Evolutionary conservation across 176 grass and related monocot species (phyloP), one percentile per base, ranked within the genome.

Genomic region (Tillandsia fasciculata): DNA sequence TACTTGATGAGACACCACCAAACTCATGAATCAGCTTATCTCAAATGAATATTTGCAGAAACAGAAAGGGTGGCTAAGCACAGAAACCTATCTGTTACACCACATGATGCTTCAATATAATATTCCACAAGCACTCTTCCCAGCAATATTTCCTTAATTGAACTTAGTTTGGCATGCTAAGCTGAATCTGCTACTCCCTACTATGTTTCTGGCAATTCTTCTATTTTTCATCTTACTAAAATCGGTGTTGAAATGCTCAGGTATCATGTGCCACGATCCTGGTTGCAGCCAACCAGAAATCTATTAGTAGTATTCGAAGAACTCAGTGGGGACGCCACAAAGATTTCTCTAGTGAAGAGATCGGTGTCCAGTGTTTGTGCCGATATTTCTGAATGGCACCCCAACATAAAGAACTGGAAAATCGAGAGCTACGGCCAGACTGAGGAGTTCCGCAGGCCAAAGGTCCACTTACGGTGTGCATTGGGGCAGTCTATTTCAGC

Each of bases 191-290:
- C 33, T 42, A 42, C 33, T 42, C 33, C 6, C 5, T 42, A 42
- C 4, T 42, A 42, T 42, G 33, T 42, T 42, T 42, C 33, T 42
- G 33, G 33, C 5, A 6, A 42, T 42, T 42, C 33, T 42, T 42
- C 33, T 42, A 42, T 7, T 7, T 61, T 61, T 17, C 56, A 61
- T 61, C 56, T 61, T 61, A 22, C 56, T 61, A 23, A 61, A 61
- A 18, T 18, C 18, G 13, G 15, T 61, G 56, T 23, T 61, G 56
- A 20, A 42, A 61, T 63, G 33, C 72, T n/a, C 65, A 99, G 95
- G 95, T 99, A 99, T 70, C 95, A 94, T 80, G 90, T 99, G 53
- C 95, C 95, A 53, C 87, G 85, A 67, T 99, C 95, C 65, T 99
- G 87, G 86, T 65, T 99, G 48, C 87, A 90, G 51, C 79, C 94